Evolutionary conservation across 495 filamentous ascomycete species (phyloP).

Genomic region (Chaetomium tenue): DNA sequence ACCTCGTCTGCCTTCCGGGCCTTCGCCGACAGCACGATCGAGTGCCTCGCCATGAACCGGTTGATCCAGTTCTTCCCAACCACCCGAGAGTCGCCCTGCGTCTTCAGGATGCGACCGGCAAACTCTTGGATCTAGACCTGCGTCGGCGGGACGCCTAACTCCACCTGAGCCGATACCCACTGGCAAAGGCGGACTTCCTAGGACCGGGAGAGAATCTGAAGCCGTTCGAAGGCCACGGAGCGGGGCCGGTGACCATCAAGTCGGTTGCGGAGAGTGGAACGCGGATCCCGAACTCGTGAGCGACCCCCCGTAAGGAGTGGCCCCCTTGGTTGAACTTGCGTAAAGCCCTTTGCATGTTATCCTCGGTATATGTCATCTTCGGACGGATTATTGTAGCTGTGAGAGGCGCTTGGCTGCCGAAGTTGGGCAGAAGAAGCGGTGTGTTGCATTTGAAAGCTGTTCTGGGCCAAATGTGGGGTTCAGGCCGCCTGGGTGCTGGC

Average conservation of each 20-base stretch:
- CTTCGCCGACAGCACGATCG: neutral
- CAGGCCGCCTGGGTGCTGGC: too few relatives aligned
- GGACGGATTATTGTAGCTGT: too few relatives aligned
- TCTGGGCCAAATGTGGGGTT: too few relatives aligned
- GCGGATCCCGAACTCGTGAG: neutral
- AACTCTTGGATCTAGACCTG: neutral
- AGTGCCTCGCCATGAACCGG: neutral
- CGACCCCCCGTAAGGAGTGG: neutral
- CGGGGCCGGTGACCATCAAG: neutral
- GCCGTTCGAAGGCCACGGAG: neutral
- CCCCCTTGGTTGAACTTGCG: too few relatives aligned
- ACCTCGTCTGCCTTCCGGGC: neutral
- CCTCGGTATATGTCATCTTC: too few relatives aligned
- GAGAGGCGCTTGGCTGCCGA: too few relatives aligned
- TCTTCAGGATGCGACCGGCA: neutral
- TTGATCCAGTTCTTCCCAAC: neutral
- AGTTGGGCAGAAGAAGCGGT: too few relatives aligned
- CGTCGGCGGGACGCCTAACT: neutral
- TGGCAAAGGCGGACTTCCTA: neutral
- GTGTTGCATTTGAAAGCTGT: too few relatives aligned
- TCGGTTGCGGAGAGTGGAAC: neutral
- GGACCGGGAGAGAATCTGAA: neutral
- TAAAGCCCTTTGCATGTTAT: too few relatives aligned
- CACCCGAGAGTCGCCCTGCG: neutral
- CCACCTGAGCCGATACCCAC: neutral